A percentile compares a stretch with the other conserved stretches of the same genome.
Evolutionary conservation across 768 basidiomycete species (phyloP).

Genomic region (Strobilomyces dryophilus): DNA sequence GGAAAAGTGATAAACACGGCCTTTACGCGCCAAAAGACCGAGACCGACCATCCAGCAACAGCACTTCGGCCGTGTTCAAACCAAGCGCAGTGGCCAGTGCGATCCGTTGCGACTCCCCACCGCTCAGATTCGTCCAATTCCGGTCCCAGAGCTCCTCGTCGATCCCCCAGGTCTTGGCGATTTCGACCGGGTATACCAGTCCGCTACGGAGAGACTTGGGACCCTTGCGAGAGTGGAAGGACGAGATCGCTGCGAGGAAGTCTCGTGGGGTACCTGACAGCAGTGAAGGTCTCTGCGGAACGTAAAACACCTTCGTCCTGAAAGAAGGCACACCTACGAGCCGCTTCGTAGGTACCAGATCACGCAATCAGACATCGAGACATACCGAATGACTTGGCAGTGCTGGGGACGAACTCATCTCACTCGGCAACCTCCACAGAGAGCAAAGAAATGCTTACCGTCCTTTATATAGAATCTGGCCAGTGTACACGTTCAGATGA

Average conservation of each 20-base stretch:
- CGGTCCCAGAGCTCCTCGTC: constrained; percentile 70
- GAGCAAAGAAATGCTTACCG: constrained; percentile 40
- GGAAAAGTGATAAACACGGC: background rate
- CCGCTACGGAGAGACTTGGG: constrained; percentile 23
- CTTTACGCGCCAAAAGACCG: background rate
- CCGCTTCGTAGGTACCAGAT: background rate
- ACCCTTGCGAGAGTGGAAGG: constrained; percentile 44
- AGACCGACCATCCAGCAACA: constrained; percentile 72
- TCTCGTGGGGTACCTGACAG: constrained; percentile 76
- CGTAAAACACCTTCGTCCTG: constrained; percentile 77
- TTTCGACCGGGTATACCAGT: constrained; percentile 41
- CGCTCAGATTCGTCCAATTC: constrained; percentile 76
- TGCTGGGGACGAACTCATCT: constrained; percentile 30
- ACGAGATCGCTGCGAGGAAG: constrained; percentile 56
- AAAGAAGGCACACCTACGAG: constrained; percentile 68
- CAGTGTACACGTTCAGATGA: constrained; percentile 68
- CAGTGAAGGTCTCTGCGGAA: constrained; percentile 86
- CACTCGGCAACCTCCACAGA: background rate
- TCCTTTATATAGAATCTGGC: constrained; percentile 62
- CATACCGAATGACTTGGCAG: constrained; percentile 48
- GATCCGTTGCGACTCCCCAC: constrained; percentile 85
- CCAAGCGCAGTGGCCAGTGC: constrained; percentile 72
- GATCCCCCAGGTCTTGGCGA: constrained; percentile 65
- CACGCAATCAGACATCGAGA: background rate
- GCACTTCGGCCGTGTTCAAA: constrained; percentile 68